Evolutionary conservation across 192 early-diverging fungal species (phyloP), one percentile per base, ranked within the genome.

Genomic region (Coemansia sp.): DNA sequence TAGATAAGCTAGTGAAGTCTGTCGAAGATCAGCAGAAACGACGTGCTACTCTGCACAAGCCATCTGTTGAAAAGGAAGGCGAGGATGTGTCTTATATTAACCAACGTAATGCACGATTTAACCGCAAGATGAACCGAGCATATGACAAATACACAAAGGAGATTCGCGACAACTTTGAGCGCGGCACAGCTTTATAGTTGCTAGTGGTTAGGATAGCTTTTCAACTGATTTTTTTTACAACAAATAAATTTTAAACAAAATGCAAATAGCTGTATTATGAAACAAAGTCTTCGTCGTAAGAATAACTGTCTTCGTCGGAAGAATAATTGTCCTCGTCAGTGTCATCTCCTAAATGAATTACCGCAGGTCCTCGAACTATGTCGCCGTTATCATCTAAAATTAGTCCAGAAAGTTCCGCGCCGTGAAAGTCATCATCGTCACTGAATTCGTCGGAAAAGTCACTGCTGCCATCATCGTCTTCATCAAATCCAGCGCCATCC

Each of bases 1-100:
- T 95, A 17, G 86, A 93, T 11, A 77, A 86, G 51, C 65, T 97
- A 52, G 94, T 86, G 0, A 72, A 80, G 9, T 85, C 91, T 36
- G 82, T 94, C 22, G 76, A 87, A 51, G 92, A 92, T 64, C 92
- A 95, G 88, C 87, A 87, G 59, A 83, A 64, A 30, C 82, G 86
- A 51, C 80, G 86, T 46, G 90, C 84, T 55, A 88, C 59, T 27
- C 62, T 82, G 21, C 68, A 76, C 52, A 72, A 74, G 30, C 74
- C 74, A 29, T 71, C 70, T 10, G 66, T 76, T 25, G 80, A 74
- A 31, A 78, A 91, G 74, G 87, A 91, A 22, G 90, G 90, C 31
- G 96, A 96, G 59, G 92, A 93, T 52, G 92, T 94, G 59, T 92
- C 95, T 17, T 97, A 93, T 79, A 98, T 99, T 83, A 98, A 98